A percentile compares a stretch with the other conserved stretches of the same genome.
phyloP scores from a whole-genome alignment of 495 filamentous ascomycete species.

The Talaromyces ruber region DNA sequence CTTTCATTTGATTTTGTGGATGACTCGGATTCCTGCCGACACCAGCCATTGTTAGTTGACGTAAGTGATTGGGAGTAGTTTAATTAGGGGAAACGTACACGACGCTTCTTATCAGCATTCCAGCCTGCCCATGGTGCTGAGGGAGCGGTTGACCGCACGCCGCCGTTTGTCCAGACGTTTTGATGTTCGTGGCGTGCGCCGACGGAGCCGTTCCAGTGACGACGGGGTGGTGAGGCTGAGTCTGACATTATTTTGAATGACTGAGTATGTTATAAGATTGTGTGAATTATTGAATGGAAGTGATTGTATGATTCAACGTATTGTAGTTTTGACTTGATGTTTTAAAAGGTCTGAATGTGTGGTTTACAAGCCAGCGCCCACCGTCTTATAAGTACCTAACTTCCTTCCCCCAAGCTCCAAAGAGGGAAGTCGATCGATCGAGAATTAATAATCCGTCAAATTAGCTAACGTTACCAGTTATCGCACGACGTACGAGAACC shows the following conservation, averaged over 20 bases:
- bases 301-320: not conserved
- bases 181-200: conserved; percentile 34
- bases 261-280: not conserved
- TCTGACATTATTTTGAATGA: conserved; percentile 7
- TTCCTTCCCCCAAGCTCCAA: not conserved
- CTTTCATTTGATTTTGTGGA: conserved; percentile 20
- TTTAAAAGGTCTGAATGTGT: not conserved
- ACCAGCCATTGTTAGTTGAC: not conserved
- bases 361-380: not conserved
- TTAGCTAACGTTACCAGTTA: not conserved
- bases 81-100: not conserved
- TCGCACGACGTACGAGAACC: not conserved
- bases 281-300: not conserved
- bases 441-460: not conserved
- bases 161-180: conserved; percentile 36
- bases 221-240: conserved; percentile 12
- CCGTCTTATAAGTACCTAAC: not conserved
- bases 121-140: conserved; percentile 15
- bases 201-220: conserved; percentile 33
- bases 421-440: not conserved
- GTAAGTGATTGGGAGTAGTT: too few relatives aligned
- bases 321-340: not conserved
- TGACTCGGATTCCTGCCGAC: conserved; percentile 13
- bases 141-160: conserved; percentile 12
- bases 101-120: conserved; percentile 12